phyloP scores from a whole-genome alignment of 129 eudicot genomes.

The Artemisia argyi region DNA sequence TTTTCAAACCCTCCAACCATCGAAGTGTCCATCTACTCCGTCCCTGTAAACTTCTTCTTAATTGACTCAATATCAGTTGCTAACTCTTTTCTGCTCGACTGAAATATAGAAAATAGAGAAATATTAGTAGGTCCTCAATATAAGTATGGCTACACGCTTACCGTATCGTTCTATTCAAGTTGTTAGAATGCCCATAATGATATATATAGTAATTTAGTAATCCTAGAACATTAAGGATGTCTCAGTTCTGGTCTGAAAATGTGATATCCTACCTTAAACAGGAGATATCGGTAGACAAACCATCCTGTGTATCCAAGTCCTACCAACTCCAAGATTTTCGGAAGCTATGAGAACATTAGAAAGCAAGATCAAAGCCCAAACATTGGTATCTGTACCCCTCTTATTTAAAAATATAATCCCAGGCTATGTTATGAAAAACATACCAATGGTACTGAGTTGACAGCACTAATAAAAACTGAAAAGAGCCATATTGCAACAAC shows the following conservation, averaged over 20 bases:
- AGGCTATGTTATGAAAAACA: conserved; percentile 5
- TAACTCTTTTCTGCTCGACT: conserved; percentile 96
- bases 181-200: not conserved
- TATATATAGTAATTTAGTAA: too few species aligned
- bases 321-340: conserved; percentile 96
- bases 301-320: conserved; percentile 98
- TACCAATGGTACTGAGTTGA: conserved; percentile 96
- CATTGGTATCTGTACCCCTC: not conserved
- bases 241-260: too few species aligned
- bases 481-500: conserved; percentile 85
- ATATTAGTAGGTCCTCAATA: not conserved
- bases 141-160: too few species aligned
- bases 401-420: too few species aligned
- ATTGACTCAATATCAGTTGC: conserved; percentile 76
- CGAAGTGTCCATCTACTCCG: conserved; percentile 42
- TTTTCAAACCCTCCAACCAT: too few species aligned
- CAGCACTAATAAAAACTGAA: conserved; percentile 76
- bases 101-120: conserved; percentile 22
- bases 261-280: conserved; percentile 63
- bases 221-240: too few species aligned
- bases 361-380: conserved; percentile 3
- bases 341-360: conserved; percentile 54
- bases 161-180: not conserved
- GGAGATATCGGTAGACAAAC: conserved; percentile 99
- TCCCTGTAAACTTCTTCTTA: conserved; percentile 96